phyloP scores from a whole-genome alignment of 345 rosid species.

The Citrus medica region DNA sequence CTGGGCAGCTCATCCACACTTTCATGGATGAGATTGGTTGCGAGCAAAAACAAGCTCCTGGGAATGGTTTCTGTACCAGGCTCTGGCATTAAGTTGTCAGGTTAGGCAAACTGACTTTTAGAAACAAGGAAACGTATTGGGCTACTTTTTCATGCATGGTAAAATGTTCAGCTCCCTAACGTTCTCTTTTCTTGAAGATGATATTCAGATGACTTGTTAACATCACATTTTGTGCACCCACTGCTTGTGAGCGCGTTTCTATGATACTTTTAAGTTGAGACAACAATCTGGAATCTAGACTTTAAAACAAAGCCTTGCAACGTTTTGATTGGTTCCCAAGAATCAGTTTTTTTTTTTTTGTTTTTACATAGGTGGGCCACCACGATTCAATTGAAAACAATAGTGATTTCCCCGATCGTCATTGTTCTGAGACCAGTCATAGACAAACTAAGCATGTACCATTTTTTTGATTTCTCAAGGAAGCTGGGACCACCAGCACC shows the following conservation, averaged over 20 bases:
- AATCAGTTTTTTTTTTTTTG: not conserved
- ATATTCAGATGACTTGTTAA: not conserved
- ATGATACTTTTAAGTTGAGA: not conserved
- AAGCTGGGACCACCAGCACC: not conserved
- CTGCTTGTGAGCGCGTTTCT: not conserved
- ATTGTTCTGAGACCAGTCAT: not conserved
- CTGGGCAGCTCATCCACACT: slow-evolving; percentile 46
- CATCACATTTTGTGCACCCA: not conserved
- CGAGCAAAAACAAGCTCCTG: slow-evolving; percentile 27
- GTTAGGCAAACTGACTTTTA: not conserved
- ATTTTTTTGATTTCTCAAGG: not conserved
- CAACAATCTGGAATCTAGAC: not conserved
- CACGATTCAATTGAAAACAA: not conserved
- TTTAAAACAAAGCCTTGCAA: not conserved
- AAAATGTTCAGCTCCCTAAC: not conserved
- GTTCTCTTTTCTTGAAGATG: not conserved
- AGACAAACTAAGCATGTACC: not conserved
- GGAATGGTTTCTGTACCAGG: slow-evolving; percentile 25
- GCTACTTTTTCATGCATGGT: not conserved
- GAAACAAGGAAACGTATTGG: not conserved
- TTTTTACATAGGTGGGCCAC: not conserved
- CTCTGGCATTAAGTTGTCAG: slow-evolving; percentile 23
- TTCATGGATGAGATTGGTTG: slow-evolving; percentile 38
- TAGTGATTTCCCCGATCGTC: not conserved
- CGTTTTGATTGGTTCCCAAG: not conserved